A percentile compares a stretch with the other conserved stretches of the same genome.
Evolutionary conservation across 2,329 filamentous ascomycete genomes (phyloP).

Genomic region (Aspergillus tamarii): DNA sequence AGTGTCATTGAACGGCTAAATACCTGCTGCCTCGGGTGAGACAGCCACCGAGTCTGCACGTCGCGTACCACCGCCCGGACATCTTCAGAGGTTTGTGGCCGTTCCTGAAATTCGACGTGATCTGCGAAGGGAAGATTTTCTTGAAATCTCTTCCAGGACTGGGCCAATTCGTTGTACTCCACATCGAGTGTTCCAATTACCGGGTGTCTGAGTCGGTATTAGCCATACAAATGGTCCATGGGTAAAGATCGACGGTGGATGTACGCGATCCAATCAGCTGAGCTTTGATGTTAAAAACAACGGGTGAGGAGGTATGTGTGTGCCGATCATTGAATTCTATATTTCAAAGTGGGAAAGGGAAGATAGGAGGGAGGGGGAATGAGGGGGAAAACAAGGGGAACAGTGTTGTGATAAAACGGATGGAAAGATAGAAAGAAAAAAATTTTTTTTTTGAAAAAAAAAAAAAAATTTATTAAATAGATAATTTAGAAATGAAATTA

Average conservation of each 20-base stretch:
- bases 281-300: neutral
- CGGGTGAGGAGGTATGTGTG: neutral
- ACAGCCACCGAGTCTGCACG: conserved; percentile 33
- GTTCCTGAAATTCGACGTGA: conserved; percentile 33
- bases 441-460: neutral
- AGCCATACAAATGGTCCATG: neutral
- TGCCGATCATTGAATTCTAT: neutral
- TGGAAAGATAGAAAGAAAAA: neutral
- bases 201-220: conserved; percentile 25
- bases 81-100: conserved; percentile 33
- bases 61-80: conserved; percentile 30
- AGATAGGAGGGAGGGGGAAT: neutral
- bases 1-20: conserved; percentile 31
- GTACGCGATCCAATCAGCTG: conserved; percentile 2
- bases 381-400: neutral
- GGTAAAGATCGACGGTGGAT: neutral
- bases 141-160: conserved; percentile 41
- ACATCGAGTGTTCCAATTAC: conserved; percentile 39
- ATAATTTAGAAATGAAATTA: neutral
- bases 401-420: neutral
- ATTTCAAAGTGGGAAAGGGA: neutral
- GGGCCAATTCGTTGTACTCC: conserved; percentile 42
- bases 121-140: conserved; percentile 32
- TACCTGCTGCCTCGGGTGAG: conserved; percentile 29
- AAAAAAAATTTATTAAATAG: neutral